A percentile compares a stretch with the other conserved stretches of the same genome.
These are phyloP conservation scores for Stachybotrys chartarum DNA, from an alignment of 2,329 filamentous ascomycete genomes.

Conservation along the genomic window DNA sequence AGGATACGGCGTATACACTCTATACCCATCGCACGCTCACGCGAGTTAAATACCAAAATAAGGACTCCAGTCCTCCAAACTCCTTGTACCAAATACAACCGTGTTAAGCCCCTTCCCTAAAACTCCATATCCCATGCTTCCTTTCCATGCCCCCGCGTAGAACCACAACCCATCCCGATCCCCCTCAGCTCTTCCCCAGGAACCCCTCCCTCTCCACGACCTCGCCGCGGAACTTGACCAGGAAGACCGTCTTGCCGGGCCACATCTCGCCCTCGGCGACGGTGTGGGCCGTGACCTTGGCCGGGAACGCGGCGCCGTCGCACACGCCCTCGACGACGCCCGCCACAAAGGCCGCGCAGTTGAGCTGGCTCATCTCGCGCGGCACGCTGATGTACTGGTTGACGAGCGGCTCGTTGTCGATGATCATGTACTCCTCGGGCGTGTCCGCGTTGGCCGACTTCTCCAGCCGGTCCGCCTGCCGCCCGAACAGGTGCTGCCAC, in stretches of 20 bases:
- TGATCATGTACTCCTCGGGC: conserved; percentile 97
- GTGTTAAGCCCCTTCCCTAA: neutral
- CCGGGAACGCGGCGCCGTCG: conserved; percentile 85
- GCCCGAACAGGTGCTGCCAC: conserved; percentile 87
- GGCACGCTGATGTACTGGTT: conserved; percentile 92
- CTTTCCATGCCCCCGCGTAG: neutral
- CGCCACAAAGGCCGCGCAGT: conserved; percentile 92
- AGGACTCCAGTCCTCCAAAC: neutral
- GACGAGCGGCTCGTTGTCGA: conserved; percentile 94
- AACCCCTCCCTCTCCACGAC: conserved; percentile 88
- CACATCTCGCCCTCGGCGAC: conserved; percentile 74
- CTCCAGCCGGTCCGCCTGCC: conserved; percentile 87
- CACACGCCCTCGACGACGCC: conserved; percentile 94
- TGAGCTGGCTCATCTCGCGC: conserved; percentile 91
- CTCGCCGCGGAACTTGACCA: conserved; percentile 87
- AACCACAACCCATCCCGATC: neutral
- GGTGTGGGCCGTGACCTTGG: conserved; percentile 83
- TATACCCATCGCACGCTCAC: neutral
- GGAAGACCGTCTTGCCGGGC: conserved; percentile 92
- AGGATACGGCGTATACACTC: neutral
- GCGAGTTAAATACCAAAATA: neutral
- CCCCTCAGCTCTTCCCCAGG: conserved; percentile 46
- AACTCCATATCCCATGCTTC: no score
- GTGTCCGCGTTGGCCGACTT: conserved; percentile 75
- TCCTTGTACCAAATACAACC: neutral